Percentiles rank a stretch among this genome's conserved stretches.
These are phyloP conservation scores for Pleoardoris graminearum DNA, from an alignment of 2,329 filamentous ascomycete species.

Conservation along the genomic window DNA sequence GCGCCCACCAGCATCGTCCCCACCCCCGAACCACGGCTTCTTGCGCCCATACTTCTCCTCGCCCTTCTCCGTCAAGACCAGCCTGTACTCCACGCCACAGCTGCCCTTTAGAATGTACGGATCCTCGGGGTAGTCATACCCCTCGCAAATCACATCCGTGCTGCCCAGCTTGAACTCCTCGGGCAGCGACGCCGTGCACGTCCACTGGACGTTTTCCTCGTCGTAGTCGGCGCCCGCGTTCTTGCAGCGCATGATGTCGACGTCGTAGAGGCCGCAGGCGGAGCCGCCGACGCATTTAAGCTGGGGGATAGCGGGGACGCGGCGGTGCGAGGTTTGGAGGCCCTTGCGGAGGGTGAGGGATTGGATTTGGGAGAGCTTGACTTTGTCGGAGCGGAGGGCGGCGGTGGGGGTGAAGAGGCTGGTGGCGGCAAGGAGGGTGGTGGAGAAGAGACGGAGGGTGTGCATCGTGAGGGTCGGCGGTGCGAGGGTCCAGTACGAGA, in stretches of 20 bases:
- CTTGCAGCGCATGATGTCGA: conserved; percentile 85
- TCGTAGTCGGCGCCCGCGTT: conserved; percentile 84
- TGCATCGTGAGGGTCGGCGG: conserved; percentile 29
- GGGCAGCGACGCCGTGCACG: conserved; percentile 70
- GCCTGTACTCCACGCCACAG: conserved; percentile 87
- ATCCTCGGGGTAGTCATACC: conserved; percentile 76
- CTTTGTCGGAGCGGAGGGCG: conserved; percentile 49
- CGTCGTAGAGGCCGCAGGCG: conserved; percentile 64
- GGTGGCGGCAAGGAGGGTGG: conserved; percentile 35
- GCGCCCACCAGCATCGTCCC: conserved; percentile 38
- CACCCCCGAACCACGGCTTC: conserved; percentile 44
- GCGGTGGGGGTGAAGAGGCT: conserved; percentile 26
- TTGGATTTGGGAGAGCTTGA: conserved; percentile 69
- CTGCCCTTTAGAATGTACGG: conserved; percentile 87
- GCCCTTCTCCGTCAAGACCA: conserved; percentile 76
- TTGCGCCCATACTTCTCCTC: conserved; percentile 69
- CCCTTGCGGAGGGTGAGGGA: conserved; percentile 75
- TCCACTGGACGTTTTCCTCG: conserved; percentile 87
- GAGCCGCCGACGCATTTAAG: conserved; percentile 73
- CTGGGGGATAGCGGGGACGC: conserved; percentile 71
- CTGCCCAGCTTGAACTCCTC: conserved; percentile 73
- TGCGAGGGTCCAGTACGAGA: background rate
- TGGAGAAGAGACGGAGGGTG: conserved; percentile 31
- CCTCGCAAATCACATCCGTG: conserved; percentile 92
- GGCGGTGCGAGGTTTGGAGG: conserved; percentile 72